Percentiles rank a stretch among this genome's conserved stretches.
Conservation (phyloP, 352 stramenopile species). For the Phytophthora rubi region DNA sequence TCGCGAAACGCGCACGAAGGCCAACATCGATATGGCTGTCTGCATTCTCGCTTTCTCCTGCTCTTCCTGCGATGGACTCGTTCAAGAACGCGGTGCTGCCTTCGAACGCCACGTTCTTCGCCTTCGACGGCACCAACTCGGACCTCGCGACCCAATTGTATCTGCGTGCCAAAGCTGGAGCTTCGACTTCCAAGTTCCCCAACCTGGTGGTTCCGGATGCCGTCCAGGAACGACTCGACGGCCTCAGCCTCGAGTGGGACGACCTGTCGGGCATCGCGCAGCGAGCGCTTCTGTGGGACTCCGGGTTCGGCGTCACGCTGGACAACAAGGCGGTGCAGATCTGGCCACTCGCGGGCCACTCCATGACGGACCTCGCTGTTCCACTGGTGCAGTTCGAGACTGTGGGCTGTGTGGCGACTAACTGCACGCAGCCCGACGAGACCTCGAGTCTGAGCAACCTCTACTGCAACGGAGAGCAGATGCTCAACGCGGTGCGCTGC, state of each 20-base stretch:
- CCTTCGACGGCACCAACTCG: slow-evolving; percentile 43
- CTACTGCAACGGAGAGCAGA: slow-evolving; percentile 33
- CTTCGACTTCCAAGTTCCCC: background rate
- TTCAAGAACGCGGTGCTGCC: slow-evolving; percentile 15
- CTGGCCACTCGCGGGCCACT: slow-evolving; percentile 21
- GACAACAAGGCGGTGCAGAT: slow-evolving; percentile 30
- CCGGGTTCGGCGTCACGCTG: slow-evolving; percentile 25
- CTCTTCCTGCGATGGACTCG: slow-evolving; percentile 12
- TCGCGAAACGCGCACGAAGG: slow-evolving; percentile 13
- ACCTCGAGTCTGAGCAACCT: slow-evolving; percentile 19
- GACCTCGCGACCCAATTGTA: slow-evolving; percentile 42
- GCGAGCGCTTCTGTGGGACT: slow-evolving; percentile 39
- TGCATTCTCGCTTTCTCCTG: slow-evolving; percentile 9
- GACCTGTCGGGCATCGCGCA: slow-evolving; percentile 28
- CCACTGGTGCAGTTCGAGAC: slow-evolving; percentile 24
- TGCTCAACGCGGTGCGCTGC: slow-evolving; percentile 24
- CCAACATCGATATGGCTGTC: background rate
- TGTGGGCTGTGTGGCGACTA: slow-evolving; percentile 17
- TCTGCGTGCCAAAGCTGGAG: slow-evolving; percentile 19
- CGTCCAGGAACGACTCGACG: slow-evolving; percentile 12
- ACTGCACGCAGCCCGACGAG: slow-evolving; percentile 27
- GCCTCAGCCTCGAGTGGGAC: slow-evolving; percentile 22
- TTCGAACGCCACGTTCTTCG: slow-evolving; percentile 30
- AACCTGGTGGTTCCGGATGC: slow-evolving; percentile 12
- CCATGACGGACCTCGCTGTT: slow-evolving; percentile 36